Evolutionary conservation across 306 rosid genomes (phyloP), one percentile per base, ranked within the genome.

Genomic region (Dryas alaskensis): DNA sequence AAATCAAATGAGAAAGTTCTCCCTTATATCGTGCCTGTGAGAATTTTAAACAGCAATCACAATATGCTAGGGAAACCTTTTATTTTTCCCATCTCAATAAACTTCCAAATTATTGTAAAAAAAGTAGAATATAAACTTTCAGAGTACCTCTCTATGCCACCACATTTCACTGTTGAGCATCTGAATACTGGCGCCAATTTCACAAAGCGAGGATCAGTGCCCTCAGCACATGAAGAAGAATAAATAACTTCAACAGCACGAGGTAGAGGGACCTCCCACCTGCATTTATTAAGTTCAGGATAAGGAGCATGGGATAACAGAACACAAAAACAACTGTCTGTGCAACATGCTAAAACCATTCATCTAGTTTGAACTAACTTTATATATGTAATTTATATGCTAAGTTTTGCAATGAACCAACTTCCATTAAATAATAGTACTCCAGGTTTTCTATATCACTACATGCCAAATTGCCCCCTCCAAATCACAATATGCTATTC

Each of bases 261-360:
- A 86, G 96, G 97, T 82, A 82, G 85, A 78, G 96, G 97, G 82
- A 94, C 88, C 79, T 94, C 97, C 99, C 99, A 94, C 47, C 98
- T 94, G 87, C 80, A 84, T 82, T 84, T 81, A 52, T 70, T 59
- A 72, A 65, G 60, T 49, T 73, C 59, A 71, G 51, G 73, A 73
- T 71, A 70, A 79, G 52, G 60, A 72, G 75, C 64, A 77, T 45
- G 70, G 84, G 76, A 78, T 73, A 51, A 44, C 48, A 72, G 63
- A 39, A 17, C 58, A 60, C 19, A 44, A 46, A 54, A 9, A 7
- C 17, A 10, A 37, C 10, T n/a, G 14, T 45, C 70, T 16, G 22
- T 66, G 73, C 9, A 60, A 70, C 55, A 47, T 17, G 57, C 55
- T 46, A 46, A 25, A 27, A 13, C 8, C 65, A 60, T 31, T 60